Percentiles rank a stretch among this genome's conserved stretches.
Conservation (phyloP, 2,329 filamentous ascomycete genomes). For the Fusarium virguliforme region DNA sequence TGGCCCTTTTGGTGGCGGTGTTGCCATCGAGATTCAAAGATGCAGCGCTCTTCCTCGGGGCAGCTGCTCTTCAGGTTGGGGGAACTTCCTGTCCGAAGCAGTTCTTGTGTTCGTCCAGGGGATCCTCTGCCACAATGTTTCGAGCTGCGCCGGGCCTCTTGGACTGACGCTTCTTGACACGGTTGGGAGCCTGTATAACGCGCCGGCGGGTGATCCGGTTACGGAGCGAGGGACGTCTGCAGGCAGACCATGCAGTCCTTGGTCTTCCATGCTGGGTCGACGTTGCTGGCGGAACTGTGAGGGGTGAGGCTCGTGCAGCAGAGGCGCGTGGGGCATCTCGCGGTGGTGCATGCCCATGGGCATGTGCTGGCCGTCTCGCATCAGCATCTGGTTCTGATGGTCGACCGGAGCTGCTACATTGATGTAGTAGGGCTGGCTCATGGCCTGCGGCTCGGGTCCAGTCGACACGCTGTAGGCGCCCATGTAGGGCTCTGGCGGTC, state of each 20-base stretch:
- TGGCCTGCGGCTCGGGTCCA: slow-evolving; percentile 47
- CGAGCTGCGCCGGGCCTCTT: slow-evolving; percentile 40
- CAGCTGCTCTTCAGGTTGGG: slow-evolving; percentile 63
- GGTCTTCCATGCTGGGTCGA: slow-evolving; percentile 48
- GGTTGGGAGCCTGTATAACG: slow-evolving; percentile 37
- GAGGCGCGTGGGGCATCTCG: slow-evolving; percentile 44
- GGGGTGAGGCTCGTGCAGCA: slow-evolving; percentile 47
- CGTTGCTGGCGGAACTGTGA: slow-evolving; percentile 47
- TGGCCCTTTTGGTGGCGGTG: slow-evolving; percentile 67
- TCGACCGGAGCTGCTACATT: slow-evolving; percentile 48
- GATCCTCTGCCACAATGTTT: slow-evolving; percentile 38
- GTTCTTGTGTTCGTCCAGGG: slow-evolving; percentile 56
- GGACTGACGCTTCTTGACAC: slow-evolving; percentile 52
- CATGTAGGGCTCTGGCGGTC: slow-evolving; percentile 57
- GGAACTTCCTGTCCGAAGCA: slow-evolving; percentile 55
- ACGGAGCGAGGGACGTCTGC: slow-evolving; percentile 40
- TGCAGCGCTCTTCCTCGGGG: slow-evolving; percentile 64
- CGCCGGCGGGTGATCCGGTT: slow-evolving; percentile 52
- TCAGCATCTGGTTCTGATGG: slow-evolving; percentile 50
- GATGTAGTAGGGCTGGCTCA: slow-evolving; percentile 53
- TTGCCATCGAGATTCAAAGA: slow-evolving; percentile 66
- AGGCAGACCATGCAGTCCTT: slow-evolving; percentile 21
- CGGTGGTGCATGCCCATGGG: slow-evolving; percentile 49
- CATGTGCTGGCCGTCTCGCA: slow-evolving; percentile 44
- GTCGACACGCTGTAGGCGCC: slow-evolving; percentile 58